phyloP scores from a whole-genome alignment of 805 yeast species.

The Saturnispora sekii region DNA sequence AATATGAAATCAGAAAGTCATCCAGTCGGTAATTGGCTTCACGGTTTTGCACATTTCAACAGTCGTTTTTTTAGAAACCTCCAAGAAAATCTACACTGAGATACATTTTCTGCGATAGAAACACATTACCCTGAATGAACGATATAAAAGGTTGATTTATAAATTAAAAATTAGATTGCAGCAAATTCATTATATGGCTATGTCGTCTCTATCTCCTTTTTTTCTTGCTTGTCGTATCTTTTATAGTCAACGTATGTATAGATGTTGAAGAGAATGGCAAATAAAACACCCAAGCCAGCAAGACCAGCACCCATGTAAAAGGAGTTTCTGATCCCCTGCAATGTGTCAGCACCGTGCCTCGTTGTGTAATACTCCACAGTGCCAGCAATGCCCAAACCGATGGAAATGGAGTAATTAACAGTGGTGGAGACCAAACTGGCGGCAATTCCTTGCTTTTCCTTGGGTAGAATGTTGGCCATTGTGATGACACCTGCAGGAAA shows the following conservation, averaged over 20 bases:
- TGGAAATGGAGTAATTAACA: slow-evolving; percentile 60
- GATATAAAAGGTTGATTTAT: too few species aligned
- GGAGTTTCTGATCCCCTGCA: slow-evolving; percentile 47
- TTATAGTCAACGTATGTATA: slow-evolving; percentile 2
- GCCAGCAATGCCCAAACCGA: slow-evolving; percentile 65
- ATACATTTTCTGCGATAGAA: too few species aligned
- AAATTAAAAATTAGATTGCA: too few species aligned
- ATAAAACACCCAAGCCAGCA: slow-evolving; percentile 37
- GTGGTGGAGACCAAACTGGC: slow-evolving; percentile 65
- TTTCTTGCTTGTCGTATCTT: not conserved
- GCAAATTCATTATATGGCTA: too few species aligned
- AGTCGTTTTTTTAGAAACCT: too few species aligned
- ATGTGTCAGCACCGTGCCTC: slow-evolving; percentile 18
- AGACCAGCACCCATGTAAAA: slow-evolving; percentile 54
- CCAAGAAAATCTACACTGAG: too few species aligned
- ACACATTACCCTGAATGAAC: too few species aligned
- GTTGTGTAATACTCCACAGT: slow-evolving; percentile 43
- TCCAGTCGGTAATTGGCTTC: too few species aligned
- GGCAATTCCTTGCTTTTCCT: slow-evolving; percentile 65
- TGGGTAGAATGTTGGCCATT: slow-evolving; percentile 49
- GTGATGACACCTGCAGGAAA: slow-evolving; percentile 68
- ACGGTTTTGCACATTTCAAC: too few species aligned
- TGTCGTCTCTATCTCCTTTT: not conserved
- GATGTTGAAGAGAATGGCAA: slow-evolving; percentile 4
- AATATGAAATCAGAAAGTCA: too few species aligned